Base-by-base conservation (phyloP, 106 monocot species). In the Narthecium ossifragum region DNA sequence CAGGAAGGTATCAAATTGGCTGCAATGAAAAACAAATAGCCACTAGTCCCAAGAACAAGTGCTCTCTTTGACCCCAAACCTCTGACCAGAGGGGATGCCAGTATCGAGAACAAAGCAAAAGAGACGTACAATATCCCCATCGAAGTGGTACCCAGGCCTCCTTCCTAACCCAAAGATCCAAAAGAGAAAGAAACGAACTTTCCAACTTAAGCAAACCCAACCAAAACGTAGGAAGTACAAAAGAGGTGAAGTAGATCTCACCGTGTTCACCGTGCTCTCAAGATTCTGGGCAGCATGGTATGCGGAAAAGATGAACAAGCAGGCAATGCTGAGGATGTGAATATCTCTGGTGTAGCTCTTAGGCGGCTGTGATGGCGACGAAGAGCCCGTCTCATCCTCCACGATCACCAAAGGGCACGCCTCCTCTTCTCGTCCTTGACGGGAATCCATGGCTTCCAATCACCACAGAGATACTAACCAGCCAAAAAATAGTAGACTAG, bases 251-350 rank as follows among this genome's bases (percentile, higher is more conserved):
- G 43, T 17, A 43, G 43, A 43, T 25, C 74, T 67, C 39, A 90
- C 90, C 20, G 80, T 81, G 69, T 90, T 98, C 23, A 98, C 71
- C 11, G 81, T 81, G 81, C 78, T 90, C 71, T 98, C 76, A 23
- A 98, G 67, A 57, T 98, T 98, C 84, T 98, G 90, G 21, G 86
- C 84, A 13, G 96, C 87, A 1, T 75, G 54, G 45, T 86, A 90
- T 23, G 96, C 96, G 13, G 90, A 98, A 84, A 98, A 98, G 55
- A 84, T 64, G 72, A 90, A 84, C 33, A 90, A 56, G 71, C 90
- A 98, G 8, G 90, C 80, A 3, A 63, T 62, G 67, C 86, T 84
- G 22, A 98, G 68, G 49, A 91, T 77, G 60, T 86, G 84, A 27
- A 84, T 65, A 48, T 98, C 90, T 33, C 66, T 58, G 20, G 75